Base-by-base conservation (phyloP, 352 stramenopile species). In the Aphanomyces cochlioides region DNA sequence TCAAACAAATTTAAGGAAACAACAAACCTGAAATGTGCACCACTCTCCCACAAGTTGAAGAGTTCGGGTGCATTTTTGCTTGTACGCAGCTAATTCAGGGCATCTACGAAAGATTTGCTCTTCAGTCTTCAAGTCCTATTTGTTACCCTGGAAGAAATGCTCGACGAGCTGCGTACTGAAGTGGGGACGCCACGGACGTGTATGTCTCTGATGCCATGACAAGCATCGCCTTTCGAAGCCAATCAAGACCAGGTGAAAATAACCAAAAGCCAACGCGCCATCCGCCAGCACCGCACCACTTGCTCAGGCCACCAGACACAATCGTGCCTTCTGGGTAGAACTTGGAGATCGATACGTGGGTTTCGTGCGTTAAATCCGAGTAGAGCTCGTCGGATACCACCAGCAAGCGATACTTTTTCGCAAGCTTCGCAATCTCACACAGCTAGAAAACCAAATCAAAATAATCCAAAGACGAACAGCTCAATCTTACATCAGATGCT, bases 361-460 rank as follows among this genome's bases (percentile, higher is more conserved):
- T 77, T 34, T 83, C 82, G 73, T 93, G 83, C 58, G 90, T 85
- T 41, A 94, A 72, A 73, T 94, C 88, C 39, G 87, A 92, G 75
- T 96, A 96, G 57, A 96, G 91, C 74, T 96, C 88, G 64, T 96
- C 88, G 47, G 88, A 96, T 28, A 96, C 85, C 21, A 96, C 87
- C n/a, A 95, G 82, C 56, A 96, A 83, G 19, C 87, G 82, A 72
- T 95, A 94, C 75, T 92, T 93, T 53, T 86, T 80, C 37, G 85
- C 87, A 5, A 95, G 75, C 12, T 82, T 74, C 36, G 88, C 88
- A 13, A 96, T 77, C 38, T 77, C 84, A 12, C 85, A 69, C 63
- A 93, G 72, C 78, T 87, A 67, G 15, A 17, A 63, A 73, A 57
- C 34, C 7, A n/a, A 13, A 34, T 53, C 13, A 41, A 19, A 0